Evolutionary conservation across 352 stramenopile genomes (phyloP).

Genomic region (Saprolegnia parasitica): DNA sequence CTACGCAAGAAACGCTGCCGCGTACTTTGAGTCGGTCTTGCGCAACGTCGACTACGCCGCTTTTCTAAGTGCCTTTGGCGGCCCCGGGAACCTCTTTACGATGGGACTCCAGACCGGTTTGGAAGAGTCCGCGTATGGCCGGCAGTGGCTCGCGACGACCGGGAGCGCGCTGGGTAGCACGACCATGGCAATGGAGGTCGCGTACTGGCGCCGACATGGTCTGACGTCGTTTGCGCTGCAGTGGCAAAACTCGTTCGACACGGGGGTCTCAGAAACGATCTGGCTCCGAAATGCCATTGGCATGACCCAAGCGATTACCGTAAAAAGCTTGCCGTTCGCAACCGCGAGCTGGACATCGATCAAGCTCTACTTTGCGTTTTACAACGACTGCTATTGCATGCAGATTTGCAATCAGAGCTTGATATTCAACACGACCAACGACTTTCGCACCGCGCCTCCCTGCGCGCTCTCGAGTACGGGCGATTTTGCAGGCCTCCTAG

Average conservation of each 20-base stretch:
- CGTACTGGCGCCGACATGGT: not conserved
- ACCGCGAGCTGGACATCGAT: not conserved
- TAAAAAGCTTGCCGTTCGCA: not conserved
- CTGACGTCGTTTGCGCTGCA: not conserved
- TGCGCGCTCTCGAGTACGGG: not conserved
- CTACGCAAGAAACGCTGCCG: not conserved
- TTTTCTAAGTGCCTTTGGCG: not conserved
- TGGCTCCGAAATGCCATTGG: not conserved
- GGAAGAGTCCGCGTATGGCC: not conserved
- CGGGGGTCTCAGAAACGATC: not conserved
- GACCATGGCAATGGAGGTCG: not conserved
- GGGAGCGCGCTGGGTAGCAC: not conserved
- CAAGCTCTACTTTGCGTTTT: not conserved
- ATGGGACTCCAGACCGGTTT: not conserved
- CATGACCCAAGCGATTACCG: not conserved
- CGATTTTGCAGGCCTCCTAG: not conserved
- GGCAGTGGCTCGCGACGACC: not conserved
- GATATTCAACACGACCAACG: not conserved
- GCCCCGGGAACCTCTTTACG: not conserved
- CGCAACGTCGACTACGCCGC: not conserved
- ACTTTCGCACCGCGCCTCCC: not conserved
- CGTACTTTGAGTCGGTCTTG: slow-evolving; percentile 17
- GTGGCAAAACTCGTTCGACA: not conserved
- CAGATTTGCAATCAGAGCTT: not conserved
- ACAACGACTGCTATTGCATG: not conserved